Evolutionary conservation across 1,139 yeast genomes (phyloP), one percentile per base, ranked within the genome.

Genomic region (Barnettozyma hawaiiensis): DNA sequence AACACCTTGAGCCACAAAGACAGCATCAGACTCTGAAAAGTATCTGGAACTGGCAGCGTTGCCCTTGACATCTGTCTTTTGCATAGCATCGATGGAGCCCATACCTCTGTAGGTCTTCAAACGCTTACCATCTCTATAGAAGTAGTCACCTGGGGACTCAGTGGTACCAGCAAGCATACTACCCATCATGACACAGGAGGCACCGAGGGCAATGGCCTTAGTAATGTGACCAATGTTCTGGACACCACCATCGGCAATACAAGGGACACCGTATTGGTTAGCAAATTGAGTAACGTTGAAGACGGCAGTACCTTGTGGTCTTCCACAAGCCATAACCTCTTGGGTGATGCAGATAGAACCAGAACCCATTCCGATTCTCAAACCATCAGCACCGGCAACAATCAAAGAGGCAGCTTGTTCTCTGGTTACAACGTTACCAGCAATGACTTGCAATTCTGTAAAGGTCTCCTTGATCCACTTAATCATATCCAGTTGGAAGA

Each of bases 291-390:
- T 74, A 41, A 87, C 96, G 50, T 78, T 80, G 72, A 76, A 86
- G 44, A 87, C 96, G 48, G 96, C 96, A 50, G 96, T 86, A 71
- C 97, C 99, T 75, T 94, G 98, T 48, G 99, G 98, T 77, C 98
- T 90, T 70, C 99, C 99, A 72, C 96, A 95, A 41, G 99, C 98
- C 99, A 92, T 92, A 48, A 92, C 98, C 72, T 92, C 99, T 73
- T 94, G 98, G 46, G 98, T 92, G 63, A 92, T 94, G 77, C 97
- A 92, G 63, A 92, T 92, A 47, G 97, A 87, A 62, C 98, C 98
- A 35, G 97, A 87, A 61, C 99, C 99, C 99, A 92, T 92, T 72
- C 98, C 99, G 55, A 92, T 90, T 77, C 97, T 89, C 61, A 92
- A 77, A 64, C 90, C 98, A 68, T 92, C 99, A 45, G 95, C 96